Evolutionary conservation across 1,284 basidiomycete genomes (phyloP).

Genomic region (Salmacisia buchloeana): DNA sequence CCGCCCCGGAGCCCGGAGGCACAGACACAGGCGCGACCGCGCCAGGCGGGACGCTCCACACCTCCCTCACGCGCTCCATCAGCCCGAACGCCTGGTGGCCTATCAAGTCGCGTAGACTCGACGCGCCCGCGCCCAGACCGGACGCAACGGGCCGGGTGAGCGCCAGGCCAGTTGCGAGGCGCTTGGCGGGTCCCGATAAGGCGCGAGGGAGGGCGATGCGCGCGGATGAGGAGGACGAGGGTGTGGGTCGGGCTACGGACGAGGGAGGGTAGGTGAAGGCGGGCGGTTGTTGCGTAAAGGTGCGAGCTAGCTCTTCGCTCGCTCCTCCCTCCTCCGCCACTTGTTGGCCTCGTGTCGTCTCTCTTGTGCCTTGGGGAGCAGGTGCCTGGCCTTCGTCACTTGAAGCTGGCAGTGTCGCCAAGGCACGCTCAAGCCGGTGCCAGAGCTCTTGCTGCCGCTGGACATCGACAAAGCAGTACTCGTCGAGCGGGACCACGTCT

Average conservation of each 20-base stretch:
- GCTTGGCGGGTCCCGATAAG: neutral
- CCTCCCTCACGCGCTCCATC: neutral
- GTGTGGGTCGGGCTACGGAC: neutral
- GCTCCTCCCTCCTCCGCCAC: neutral
- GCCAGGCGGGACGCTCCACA: neutral
- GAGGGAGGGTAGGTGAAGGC: neutral
- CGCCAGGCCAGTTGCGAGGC: neutral
- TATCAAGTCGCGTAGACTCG: neutral
- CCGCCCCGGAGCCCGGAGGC: neutral
- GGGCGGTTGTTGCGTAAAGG: neutral
- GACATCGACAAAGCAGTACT: constrained; percentile 5
- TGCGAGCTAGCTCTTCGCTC: neutral
- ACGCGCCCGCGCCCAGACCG: neutral
- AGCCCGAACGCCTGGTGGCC: neutral
- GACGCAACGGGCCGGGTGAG: neutral
- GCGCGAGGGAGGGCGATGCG: neutral
- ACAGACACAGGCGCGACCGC: neutral
- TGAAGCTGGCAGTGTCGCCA: neutral
- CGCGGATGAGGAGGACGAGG: too few species aligned
- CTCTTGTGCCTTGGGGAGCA: too few species aligned
- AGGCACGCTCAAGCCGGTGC: neutral
- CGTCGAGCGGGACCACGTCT: neutral
- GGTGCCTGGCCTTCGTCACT: too few species aligned
- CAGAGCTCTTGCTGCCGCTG: neutral
- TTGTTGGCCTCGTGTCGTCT: neutral